These are phyloP conservation scores for Alternaria alternata DNA, from an alignment of 2,329 filamentous ascomycete genomes.

Conservation along the genomic window DNA sequence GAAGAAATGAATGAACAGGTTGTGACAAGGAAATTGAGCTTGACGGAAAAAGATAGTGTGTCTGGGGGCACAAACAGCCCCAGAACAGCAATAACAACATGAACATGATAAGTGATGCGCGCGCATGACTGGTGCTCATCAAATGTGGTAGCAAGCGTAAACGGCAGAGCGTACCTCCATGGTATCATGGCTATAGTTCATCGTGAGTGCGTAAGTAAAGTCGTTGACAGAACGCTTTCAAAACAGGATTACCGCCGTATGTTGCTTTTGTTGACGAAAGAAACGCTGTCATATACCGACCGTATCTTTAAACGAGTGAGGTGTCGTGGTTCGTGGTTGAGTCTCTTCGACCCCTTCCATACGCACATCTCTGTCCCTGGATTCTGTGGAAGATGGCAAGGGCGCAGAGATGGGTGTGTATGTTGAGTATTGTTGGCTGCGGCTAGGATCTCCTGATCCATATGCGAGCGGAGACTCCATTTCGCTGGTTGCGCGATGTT, in stretches of 20 bases:
- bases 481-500: conserved; percentile 36
- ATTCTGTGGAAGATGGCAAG: conserved; percentile 43
- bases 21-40: conserved; percentile 30
- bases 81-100: conserved; percentile 17
- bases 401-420: conserved; percentile 50
- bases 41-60: conserved; percentile 24
- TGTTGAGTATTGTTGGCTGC: conserved; percentile 42
- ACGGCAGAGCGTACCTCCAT: conserved; percentile 48
- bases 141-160: conserved; percentile 38
- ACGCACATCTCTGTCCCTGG: conserved; percentile 44
- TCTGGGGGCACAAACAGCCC: conserved; percentile 18
- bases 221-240: conserved; percentile 49
- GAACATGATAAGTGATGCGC: conserved; percentile 31
- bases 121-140: conserved; percentile 36
- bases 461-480: conserved; percentile 44
- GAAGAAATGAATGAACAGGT: conserved; percentile 25
- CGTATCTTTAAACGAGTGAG: conserved; percentile 55
- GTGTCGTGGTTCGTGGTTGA: conserved; percentile 50
- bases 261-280: conserved; percentile 49
- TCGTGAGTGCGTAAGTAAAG: conserved; percentile 50
- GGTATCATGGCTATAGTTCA: conserved; percentile 48
- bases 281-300: conserved; percentile 53
- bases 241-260: conserved; percentile 50
- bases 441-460: conserved; percentile 39
- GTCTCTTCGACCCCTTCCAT: conserved; percentile 52